These are phyloP conservation scores for Flaveria trinervia DNA, from an alignment of 129 eudicot genomes.

Conservation along the genomic window DNA sequence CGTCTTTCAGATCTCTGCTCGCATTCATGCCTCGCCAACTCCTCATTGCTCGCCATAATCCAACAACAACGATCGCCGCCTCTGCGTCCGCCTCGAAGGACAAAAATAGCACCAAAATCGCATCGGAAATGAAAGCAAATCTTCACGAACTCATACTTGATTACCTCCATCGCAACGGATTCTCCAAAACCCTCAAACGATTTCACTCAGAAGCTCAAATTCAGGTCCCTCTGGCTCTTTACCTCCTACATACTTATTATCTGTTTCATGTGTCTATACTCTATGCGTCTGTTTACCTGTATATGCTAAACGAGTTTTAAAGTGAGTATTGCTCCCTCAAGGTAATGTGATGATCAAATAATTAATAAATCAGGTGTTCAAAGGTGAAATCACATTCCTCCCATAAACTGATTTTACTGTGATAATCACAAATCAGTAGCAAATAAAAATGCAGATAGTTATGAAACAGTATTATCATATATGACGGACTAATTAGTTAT, in stretches of 20 bases:
- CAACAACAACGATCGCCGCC: slow-evolving; percentile 7
- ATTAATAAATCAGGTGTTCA: background rate
- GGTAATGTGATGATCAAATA: background rate
- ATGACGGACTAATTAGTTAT: too few relatives aligned
- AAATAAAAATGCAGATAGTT: background rate
- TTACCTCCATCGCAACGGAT: slow-evolving; percentile 53
- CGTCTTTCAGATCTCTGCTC: slow-evolving; percentile 20
- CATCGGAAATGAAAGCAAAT: slow-evolving; percentile 36
- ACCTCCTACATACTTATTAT: background rate
- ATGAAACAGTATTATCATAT: background rate
- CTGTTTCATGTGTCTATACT: background rate
- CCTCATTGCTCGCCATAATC: slow-evolving; percentile 35
- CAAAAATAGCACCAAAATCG: slow-evolving; percentile 24
- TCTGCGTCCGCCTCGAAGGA: slow-evolving; percentile 25
- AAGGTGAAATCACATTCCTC: background rate
- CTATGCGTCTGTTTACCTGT: background rate
- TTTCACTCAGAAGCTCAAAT: slow-evolving; percentile 59
- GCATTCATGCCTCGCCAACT: slow-evolving; percentile 59
- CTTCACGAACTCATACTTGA: slow-evolving; percentile 49
- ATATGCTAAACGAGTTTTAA: background rate
- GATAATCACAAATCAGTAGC: background rate
- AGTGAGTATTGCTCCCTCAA: background rate
- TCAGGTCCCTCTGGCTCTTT: slow-evolving; percentile 32
- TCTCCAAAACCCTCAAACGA: slow-evolving; percentile 58
- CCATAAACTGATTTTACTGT: background rate